A percentile compares a stretch with the other conserved stretches of the same genome.
These are phyloP conservation scores for Auricularia cornea DNA, from an alignment of 768 basidiomycete species.

Conservation along the genomic window DNA sequence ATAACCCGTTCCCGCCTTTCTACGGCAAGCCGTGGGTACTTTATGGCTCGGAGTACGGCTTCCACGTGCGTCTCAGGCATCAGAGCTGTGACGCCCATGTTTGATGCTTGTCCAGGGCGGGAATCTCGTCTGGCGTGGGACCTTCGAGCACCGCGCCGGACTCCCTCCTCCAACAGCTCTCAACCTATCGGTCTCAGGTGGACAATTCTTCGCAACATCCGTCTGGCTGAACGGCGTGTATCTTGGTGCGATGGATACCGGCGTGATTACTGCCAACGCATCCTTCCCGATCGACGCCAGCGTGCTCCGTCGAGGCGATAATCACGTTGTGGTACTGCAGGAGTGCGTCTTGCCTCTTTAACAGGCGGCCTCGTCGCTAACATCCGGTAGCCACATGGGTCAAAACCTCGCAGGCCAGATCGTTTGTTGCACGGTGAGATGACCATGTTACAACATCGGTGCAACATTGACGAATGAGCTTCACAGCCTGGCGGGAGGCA, in stretches of 20 bases:
- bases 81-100: background rate
- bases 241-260: background rate
- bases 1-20: constrained; percentile 16
- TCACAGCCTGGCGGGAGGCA: background rate
- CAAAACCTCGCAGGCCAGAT: background rate
- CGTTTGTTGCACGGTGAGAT: background rate
- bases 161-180: background rate
- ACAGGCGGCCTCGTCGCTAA: background rate
- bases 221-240: background rate
- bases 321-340: background rate
- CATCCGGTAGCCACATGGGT: background rate
- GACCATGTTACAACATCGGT: background rate
- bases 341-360: background rate
- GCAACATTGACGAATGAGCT: too few relatives aligned
- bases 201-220: background rate
- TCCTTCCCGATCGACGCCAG: background rate
- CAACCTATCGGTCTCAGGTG: background rate
- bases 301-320: background rate
- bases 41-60: constrained; percentile 18
- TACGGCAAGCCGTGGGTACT: constrained; percentile 13
- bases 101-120: background rate
- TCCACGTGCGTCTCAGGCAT: constrained; percentile 10
- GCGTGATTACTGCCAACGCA: background rate
- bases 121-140: background rate
- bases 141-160: background rate